phyloP scores from a whole-genome alignment of 352 stramenopile species.

The Phytophthora litchii region DNA sequence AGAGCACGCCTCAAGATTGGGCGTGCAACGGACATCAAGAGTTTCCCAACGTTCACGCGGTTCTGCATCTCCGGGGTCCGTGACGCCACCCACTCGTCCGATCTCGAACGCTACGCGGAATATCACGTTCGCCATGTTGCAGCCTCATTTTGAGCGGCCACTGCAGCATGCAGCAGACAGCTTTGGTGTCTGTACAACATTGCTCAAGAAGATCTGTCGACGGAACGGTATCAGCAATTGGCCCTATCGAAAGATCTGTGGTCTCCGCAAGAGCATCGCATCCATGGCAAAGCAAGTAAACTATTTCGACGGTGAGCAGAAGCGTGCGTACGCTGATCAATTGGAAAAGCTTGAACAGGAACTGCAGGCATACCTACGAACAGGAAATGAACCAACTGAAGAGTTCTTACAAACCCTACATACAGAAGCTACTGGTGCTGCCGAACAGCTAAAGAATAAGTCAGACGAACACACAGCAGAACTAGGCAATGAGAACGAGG shows the following conservation, averaged over 20 bases:
- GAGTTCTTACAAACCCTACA: conserved; percentile 32
- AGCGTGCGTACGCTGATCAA: conserved; percentile 54
- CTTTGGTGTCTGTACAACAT: conserved; percentile 68
- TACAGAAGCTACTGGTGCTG: conserved; percentile 9
- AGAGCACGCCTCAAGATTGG: conserved; percentile 1
- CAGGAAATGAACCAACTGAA: conserved; percentile 42
- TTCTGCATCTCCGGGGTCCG: background rate
- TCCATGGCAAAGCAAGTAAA: conserved; percentile 68
- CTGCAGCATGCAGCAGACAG: conserved; percentile 54
- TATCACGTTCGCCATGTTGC: conserved; percentile 63
- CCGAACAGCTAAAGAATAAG: background rate
- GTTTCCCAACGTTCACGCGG: background rate
- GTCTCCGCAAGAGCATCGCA: conserved; percentile 59
- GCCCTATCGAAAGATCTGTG: conserved; percentile 65
- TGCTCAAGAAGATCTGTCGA: conserved; percentile 75
- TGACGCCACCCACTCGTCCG: conserved; percentile 23
- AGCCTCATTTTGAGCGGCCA: conserved; percentile 62
- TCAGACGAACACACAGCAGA: background rate
- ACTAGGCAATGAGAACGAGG: conserved; percentile 17
- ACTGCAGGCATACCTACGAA: conserved; percentile 52
- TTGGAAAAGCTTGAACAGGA: conserved; percentile 47
- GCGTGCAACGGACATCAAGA: conserved; percentile 4
- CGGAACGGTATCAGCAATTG: conserved; percentile 67
- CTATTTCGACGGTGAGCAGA: conserved; percentile 67
- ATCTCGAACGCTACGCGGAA: conserved; percentile 55